A percentile compares a stretch with the other conserved stretches of the same genome.
Conservation (phyloP, 2,329 filamentous ascomycete genomes). For the Ophiocordyceps unilateralis region DNA sequence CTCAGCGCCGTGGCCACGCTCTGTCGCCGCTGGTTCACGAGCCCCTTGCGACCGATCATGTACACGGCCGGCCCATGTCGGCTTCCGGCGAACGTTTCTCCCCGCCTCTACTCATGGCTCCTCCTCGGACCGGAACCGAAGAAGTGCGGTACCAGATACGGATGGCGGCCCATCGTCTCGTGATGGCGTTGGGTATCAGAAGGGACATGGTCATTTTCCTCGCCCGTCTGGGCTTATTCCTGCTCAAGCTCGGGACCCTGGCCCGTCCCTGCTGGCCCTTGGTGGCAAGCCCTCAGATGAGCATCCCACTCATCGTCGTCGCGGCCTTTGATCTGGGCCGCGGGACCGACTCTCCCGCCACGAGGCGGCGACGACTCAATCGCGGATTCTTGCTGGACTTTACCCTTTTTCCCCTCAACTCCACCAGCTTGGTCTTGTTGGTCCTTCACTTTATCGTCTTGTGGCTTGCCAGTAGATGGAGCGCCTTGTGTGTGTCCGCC, state of each 20-base stretch:
- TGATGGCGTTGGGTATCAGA: slow-evolving; percentile 9
- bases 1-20: background rate
- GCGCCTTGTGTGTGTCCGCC: slow-evolving; percentile 13
- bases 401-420: slow-evolving; percentile 9
- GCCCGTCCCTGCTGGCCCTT: slow-evolving; percentile 55
- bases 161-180: slow-evolving; percentile 17
- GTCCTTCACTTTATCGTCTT: slow-evolving; percentile 16
- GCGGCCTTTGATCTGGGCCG: slow-evolving; percentile 47
- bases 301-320: slow-evolving; percentile 49
- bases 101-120: slow-evolving; percentile 27
- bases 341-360: slow-evolving; percentile 2
- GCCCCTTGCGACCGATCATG: background rate
- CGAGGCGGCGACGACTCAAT: slow-evolving; percentile 3
- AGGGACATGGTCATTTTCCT: slow-evolving; percentile 15
- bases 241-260: slow-evolving; percentile 49
- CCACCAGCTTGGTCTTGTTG: slow-evolving; percentile 15
- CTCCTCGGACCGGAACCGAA: slow-evolving; percentile 20
- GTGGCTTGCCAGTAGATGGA: slow-evolving; percentile 17
- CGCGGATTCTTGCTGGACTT: slow-evolving; percentile 5
- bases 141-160: slow-evolving; percentile 16
- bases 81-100: background rate
- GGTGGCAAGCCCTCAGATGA: slow-evolving; percentile 44
- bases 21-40: background rate
- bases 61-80: background rate
- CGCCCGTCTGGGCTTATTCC: slow-evolving; percentile 43